Percentiles rank a stretch among this genome's conserved stretches.
Conservation (phyloP, 257 asterid genomes). For the Cordia subcordata region DNA sequence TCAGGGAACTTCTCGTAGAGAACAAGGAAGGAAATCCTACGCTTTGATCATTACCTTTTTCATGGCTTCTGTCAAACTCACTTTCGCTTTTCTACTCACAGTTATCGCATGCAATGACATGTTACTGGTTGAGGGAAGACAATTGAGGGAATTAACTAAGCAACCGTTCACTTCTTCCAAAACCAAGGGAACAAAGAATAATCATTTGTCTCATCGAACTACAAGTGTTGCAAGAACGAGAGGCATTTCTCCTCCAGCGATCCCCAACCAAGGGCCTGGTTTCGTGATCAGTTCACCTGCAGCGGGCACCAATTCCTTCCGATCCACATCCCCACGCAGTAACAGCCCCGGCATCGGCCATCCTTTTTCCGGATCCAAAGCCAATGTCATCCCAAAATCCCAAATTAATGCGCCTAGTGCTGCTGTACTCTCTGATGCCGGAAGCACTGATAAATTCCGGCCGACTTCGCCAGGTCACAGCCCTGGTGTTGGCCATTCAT, state of each 20-base stretch:
- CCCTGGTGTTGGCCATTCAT: conserved; percentile 59
- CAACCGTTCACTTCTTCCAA: conserved; percentile 9
- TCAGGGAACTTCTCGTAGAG: neutral
- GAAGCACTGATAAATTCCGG: conserved; percentile 26
- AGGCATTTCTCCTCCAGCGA: neutral
- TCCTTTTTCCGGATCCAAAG: conserved; percentile 18
- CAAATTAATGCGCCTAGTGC: neutral
- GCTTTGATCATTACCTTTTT: neutral
- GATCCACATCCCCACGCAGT: conserved; percentile 49
- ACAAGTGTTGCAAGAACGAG: neutral
- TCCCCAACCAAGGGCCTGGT: neutral
- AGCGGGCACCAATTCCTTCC: conserved; percentile 17
- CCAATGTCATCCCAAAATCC: conserved; percentile 14
- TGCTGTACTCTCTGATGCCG: conserved; percentile 6
- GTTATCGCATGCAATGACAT: conserved; percentile 14
- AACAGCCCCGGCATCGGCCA: conserved; percentile 74
- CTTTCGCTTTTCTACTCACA: conserved; percentile 33
- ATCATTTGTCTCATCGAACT: too few relatives aligned
- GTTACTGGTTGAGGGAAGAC: conserved; percentile 43
- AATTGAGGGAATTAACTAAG: conserved; percentile 25
- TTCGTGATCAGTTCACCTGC: neutral
- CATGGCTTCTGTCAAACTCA: conserved; percentile 31
- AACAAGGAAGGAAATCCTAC: neutral
- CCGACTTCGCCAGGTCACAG: conserved; percentile 50
- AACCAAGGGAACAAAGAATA: too few relatives aligned